Evolutionary conservation across 768 basidiomycete species (phyloP).

Genomic region (Mycena latifolia): DNA sequence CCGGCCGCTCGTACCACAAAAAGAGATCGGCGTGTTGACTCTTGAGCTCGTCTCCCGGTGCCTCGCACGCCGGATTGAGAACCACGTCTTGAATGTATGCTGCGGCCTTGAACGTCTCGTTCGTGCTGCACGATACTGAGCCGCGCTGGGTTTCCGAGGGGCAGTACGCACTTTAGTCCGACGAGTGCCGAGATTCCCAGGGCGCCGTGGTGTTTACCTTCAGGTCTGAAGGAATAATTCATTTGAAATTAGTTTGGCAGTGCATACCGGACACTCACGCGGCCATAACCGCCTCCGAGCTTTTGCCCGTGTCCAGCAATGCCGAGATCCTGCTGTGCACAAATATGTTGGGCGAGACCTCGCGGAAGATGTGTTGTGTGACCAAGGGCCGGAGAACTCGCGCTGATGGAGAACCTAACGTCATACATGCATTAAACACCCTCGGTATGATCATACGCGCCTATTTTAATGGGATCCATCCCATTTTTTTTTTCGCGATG

Average conservation of each 20-base stretch:
- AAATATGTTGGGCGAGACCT: constrained; percentile 46
- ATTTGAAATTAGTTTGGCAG: neutral
- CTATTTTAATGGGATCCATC: constrained; percentile 42
- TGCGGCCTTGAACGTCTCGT: constrained; percentile 38
- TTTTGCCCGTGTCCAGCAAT: constrained; percentile 35
- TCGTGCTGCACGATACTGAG: constrained; percentile 18
- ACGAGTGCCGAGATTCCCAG: constrained; percentile 38
- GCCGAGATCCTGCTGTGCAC: constrained; percentile 41
- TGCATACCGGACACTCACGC: constrained; percentile 2
- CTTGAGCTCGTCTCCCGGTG: constrained; percentile 33
- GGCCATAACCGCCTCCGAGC: constrained; percentile 5
- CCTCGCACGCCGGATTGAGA: constrained; percentile 18
- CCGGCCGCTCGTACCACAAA: constrained; percentile 39
- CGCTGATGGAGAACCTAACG: constrained; percentile 23
- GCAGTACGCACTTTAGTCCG: constrained; percentile 9
- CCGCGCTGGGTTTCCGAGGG: too few species aligned
- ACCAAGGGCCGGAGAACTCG: constrained; percentile 45
- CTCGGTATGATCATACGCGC: constrained; percentile 23
- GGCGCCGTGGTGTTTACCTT: constrained; percentile 38
- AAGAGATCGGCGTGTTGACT: constrained; percentile 36
- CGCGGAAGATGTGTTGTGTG: constrained; percentile 45
- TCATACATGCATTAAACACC: too few species aligned
- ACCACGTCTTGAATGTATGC: constrained; percentile 39
- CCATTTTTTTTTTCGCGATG: constrained; percentile 40
- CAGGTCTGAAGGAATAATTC: constrained; percentile 13